These are phyloP conservation scores for Beauveria australis DNA, from an alignment of 2,329 filamentous ascomycete species.

Conservation along the genomic window DNA sequence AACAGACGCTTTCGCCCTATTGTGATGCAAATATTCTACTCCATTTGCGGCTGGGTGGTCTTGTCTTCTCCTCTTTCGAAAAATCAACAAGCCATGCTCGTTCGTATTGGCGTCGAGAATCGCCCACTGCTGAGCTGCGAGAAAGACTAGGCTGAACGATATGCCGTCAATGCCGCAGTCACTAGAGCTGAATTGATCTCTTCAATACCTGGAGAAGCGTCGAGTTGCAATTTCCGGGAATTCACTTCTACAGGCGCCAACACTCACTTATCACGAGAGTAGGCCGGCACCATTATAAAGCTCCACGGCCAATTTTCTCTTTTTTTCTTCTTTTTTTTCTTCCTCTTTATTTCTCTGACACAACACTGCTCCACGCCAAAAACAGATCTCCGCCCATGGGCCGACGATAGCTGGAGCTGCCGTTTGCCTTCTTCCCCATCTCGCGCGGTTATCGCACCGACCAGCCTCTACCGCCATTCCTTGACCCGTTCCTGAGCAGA, in stretches of 20 bases:
- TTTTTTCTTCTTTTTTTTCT: too few species aligned
- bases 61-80: too few species aligned
- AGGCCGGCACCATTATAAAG: background rate
- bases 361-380: background rate
- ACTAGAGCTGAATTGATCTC: background rate
- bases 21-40: too few species aligned
- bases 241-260: background rate
- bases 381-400: background rate
- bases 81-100: too few species aligned
- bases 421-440: background rate
- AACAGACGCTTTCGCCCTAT: too few species aligned
- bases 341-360: background rate
- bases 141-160: too few species aligned
- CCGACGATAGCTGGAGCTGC: background rate
- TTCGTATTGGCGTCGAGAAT: too few species aligned
- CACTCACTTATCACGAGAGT: background rate
- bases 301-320: background rate
- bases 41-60: too few species aligned
- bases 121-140: background rate
- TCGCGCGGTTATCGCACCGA: background rate
- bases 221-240: constrained; percentile 4
- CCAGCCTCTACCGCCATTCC: background rate
- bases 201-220: constrained; percentile 1
- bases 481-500: background rate
- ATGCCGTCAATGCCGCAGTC: background rate